Evolutionary conservation across 1,284 basidiomycete species (phyloP), one percentile per base, ranked within the genome.

Genomic region (Melampsora occidentalis): DNA sequence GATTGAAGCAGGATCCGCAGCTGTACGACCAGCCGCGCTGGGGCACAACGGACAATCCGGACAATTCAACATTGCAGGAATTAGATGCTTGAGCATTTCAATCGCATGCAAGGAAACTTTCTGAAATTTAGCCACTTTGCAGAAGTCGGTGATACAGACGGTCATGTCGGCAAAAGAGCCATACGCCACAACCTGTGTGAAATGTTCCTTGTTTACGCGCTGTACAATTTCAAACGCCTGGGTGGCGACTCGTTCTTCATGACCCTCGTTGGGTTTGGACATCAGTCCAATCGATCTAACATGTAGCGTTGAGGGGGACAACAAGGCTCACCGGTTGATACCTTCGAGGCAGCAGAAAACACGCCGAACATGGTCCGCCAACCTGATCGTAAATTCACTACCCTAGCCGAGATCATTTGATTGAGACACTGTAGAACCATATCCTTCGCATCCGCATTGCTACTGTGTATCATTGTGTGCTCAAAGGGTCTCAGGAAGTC

Each of bases 321-420:
- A 28, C 22, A 33, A n/a, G 22, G 79, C 86, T 63, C 78, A 91
- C 92, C 91, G 80, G 93, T 96, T 33, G 91, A 86, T n/a, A 95
- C 94, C 82, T 90, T 93, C 4, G 95, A 95, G 0, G 96, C 94
- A 14, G 96, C 94, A 35, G 95, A 93, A 82, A 99, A 97, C 14
- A 98, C 96, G 42, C 93, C 92, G 83, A 99, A 98, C 92, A 99
- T 97, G 0, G 97, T 99, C 79, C 94, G 87, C 97, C 97, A 99
- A 28, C 97, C 97, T 0, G 97, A 99, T 39, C 97, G 90, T 85
- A 99, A 89, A 82, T 99, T 99, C 80, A 93, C 90, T 2, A 92
- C 93, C 48, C 94, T 88, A 16, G 93, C 92, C 85, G 97, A 95
- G 73, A 99, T 90, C 97, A 99, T 99, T 85, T 99, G 97, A 83